Evolutionary conservation across 148 eudicot species (phyloP), one percentile per base, ranked within the genome.

Genomic region (Fallopia convolvulus): DNA sequence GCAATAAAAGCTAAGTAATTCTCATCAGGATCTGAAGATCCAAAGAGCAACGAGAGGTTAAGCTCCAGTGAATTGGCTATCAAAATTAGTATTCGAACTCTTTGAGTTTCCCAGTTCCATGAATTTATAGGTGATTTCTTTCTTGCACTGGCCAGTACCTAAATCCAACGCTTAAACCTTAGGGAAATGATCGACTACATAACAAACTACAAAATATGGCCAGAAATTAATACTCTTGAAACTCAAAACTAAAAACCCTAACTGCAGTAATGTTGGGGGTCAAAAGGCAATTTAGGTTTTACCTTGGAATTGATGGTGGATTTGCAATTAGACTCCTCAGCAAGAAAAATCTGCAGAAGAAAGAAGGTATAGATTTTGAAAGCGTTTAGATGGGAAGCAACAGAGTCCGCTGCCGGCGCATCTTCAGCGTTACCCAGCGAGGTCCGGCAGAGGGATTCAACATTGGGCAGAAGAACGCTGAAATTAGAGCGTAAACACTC

Each of bases 81-180:
- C 81, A 91, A 80, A 78, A 72, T 87, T 72, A 95, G 80, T 74
- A 95, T 89, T 41, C 93, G 81, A 14, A 85, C 90, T 82, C 99
- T 82, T 77, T 92, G 97, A 33, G 85, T 75, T 72, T 94, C 97
- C 99, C 99, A 95, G 58, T 88, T 95, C 99, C 99, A 95, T 79
- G 97, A 83, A 84, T 86, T 90, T 39, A 88, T 84, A 23, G 82
- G 86, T 61, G 72, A 81, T 79, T 91, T 95, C 91, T 91, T 95
- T 79, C 94, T 83, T 75, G 74, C 86, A 86, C 81, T 84, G 63
- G 91, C 85, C 75, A 81, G 83, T 60, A 79, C 88, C 97, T 95
- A 85, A 74, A 72, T 58, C 15, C 82, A 80, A 48, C 58, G 32
- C 30, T 15, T 30, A 78, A 41, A 9, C 65, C 58, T 71, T 12